Base-by-base conservation (phyloP, 2,329 filamentous ascomycete species). In the Myriosclerotinia curreyana region DNA sequence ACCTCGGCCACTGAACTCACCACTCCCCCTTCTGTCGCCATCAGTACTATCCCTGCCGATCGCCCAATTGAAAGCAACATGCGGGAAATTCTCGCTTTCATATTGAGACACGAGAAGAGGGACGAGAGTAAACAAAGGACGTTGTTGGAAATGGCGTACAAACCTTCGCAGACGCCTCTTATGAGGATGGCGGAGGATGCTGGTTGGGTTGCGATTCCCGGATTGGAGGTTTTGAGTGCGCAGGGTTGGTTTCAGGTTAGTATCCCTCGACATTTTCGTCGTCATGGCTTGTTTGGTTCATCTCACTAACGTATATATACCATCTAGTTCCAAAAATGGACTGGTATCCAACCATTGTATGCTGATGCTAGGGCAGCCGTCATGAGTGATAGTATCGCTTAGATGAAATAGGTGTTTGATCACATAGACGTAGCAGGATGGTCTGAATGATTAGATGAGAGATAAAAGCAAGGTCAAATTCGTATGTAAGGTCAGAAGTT, bases 71-170 rank as follows among this genome's bases (percentile, higher is more conserved):
- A 97, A 68, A 71, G 83, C 0, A 78, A 77, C 14, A 87, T 96
- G 76, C 82, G 83, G 28, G 85, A 87, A 69, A 80, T 90, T 1
- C 78, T 97, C 12, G 76, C 78, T 6, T 76, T 80, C 20, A 72
- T 86, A 42, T 74, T 86, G n/a, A 77, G 79, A 65, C 77, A 72
- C 66, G 74, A 70, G 68, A 75, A 72, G 66, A 72, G 62, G 71
- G 74, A 72, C 68, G 64, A 64, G 34, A 52, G 53, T 6, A 54
- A 75, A 20, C 70, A 77, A 34, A 83, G 84, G 25, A 84, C 95
- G 15, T 77, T 98, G 66, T 78, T 98, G 4, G 95, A 99, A 76
- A 96, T 99, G 93, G 94, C 95, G 2, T 99, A 99, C 77, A 96
- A 94, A 77, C 95, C 95, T 25, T 81, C 84, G 0, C 83, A 90